Conservation (phyloP, 768 basidiomycete genomes). For the Pleurotus pulmonarius region DNA sequence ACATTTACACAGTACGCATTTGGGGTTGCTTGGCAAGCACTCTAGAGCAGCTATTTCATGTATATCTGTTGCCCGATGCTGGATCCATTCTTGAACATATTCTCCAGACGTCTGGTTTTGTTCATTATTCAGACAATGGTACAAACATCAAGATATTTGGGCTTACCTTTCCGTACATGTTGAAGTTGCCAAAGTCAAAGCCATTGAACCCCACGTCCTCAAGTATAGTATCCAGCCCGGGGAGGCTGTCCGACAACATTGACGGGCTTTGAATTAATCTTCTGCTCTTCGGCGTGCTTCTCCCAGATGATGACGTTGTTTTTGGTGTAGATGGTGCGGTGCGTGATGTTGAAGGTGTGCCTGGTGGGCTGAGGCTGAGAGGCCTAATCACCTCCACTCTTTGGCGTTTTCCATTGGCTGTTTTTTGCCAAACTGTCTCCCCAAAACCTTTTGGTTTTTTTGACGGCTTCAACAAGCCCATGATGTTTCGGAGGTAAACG, state of each 20-base stretch:
- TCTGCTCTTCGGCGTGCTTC: no score
- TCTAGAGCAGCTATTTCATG: background rate
- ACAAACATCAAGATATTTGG: no score
- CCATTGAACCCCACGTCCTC: background rate
- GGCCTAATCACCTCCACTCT: background rate
- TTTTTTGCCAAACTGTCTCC: background rate
- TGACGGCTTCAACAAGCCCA: background rate
- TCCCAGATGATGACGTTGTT: no score
- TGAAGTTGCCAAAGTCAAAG: background rate
- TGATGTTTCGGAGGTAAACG: no score
- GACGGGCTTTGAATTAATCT: no score
- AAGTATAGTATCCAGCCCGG: background rate
- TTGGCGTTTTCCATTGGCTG: background rate
- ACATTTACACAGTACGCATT: no score
- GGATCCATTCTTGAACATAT: background rate
- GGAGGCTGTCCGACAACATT: no score
- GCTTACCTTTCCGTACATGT: background rate
- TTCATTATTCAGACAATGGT: no score
- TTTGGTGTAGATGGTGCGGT: no score
- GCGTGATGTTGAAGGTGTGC: no score
- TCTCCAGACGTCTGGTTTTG: background rate
- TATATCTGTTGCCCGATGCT: background rate
- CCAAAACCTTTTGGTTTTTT: background rate
- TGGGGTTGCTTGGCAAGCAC: no score
- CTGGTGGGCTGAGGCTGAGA: no score